Conservation (phyloP, 2,329 filamentous ascomycete species). For the Ophiostoma australiae region DNA sequence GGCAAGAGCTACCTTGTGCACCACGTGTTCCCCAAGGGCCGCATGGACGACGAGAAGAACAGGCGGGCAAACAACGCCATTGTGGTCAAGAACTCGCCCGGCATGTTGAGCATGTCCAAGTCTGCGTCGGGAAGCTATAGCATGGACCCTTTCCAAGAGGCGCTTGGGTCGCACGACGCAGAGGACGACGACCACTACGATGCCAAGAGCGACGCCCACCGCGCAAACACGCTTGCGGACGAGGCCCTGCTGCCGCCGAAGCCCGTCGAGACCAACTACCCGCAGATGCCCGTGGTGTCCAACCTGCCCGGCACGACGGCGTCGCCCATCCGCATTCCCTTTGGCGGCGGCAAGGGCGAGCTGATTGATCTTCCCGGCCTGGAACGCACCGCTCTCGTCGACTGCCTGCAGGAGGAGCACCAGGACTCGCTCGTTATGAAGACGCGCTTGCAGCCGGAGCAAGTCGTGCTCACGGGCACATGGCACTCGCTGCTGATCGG, state of each 20-base stretch:
- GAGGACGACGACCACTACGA: constrained; percentile 11
- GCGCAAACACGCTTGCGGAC: constrained; percentile 24
- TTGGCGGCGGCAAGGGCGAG: constrained; percentile 79
- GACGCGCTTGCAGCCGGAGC: constrained; percentile 65
- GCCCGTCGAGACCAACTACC: constrained; percentile 68
- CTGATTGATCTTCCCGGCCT: constrained; percentile 89
- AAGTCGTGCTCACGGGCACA: constrained; percentile 61
- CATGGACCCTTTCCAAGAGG: not conserved
- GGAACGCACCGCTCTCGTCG: constrained; percentile 65
- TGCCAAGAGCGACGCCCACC: constrained; percentile 31
- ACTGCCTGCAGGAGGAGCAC: constrained; percentile 63
- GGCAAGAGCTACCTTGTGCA: constrained; percentile 93
- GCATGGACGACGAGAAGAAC: constrained; percentile 38
- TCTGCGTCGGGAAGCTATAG: constrained; percentile 14
- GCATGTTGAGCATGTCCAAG: constrained; percentile 14
- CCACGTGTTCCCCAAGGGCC: constrained; percentile 75
- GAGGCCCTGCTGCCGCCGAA: constrained; percentile 66
- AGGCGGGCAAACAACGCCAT: not conserved
- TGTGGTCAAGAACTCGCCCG: constrained; percentile 2
- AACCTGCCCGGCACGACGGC: constrained; percentile 88
- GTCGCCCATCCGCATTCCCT: constrained; percentile 88
- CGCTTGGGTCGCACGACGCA: not conserved
- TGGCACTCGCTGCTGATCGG: constrained; percentile 78
- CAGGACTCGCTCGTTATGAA: constrained; percentile 72
- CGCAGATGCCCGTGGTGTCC: constrained; percentile 80